These are phyloP conservation scores for Phytophthora pistaciae DNA, from an alignment of 352 stramenopile species.

Conservation along the genomic window DNA sequence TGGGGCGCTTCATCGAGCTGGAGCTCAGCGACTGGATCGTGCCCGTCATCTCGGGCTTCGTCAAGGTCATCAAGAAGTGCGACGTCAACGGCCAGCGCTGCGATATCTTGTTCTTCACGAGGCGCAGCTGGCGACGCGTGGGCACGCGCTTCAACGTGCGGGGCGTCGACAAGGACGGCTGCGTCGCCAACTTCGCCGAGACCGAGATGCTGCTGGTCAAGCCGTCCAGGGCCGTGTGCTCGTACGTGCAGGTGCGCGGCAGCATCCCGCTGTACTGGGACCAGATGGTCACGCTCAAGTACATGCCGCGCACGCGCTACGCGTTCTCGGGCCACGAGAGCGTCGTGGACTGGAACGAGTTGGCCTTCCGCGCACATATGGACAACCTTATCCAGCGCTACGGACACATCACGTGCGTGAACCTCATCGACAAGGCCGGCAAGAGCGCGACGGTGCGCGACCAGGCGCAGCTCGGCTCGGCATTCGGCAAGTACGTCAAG, in stretches of 20 bases:
- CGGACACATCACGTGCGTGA: conserved; percentile 90
- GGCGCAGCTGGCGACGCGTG: conserved; percentile 82
- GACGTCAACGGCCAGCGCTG: conserved; percentile 63
- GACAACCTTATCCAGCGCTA: conserved; percentile 78
- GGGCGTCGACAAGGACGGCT: conserved; percentile 90
- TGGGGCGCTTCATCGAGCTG: conserved; percentile 59
- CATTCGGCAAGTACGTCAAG: conserved; percentile 92
- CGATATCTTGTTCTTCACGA: conserved; percentile 80
- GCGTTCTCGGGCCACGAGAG: conserved; percentile 54
- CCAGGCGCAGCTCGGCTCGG: conserved; percentile 91
- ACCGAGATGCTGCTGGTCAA: conserved; percentile 91
- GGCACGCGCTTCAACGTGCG: conserved; percentile 93
- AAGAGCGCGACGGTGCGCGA: conserved; percentile 81
- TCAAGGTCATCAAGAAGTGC: conserved; percentile 64
- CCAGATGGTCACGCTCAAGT: conserved; percentile 91
- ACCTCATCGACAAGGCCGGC: conserved; percentile 94
- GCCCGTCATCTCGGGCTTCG: conserved; percentile 81
- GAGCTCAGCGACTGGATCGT: conserved; percentile 79
- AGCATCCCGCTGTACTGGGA: conserved; percentile 96
- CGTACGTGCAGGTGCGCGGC: conserved; percentile 91
- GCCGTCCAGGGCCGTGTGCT: conserved; percentile 49
- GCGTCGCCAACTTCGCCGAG: conserved; percentile 96
- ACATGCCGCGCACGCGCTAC: conserved; percentile 91
- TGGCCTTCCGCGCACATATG: conserved; percentile 64
- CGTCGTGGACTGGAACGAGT: conserved; percentile 62